Base-by-base conservation (phyloP, 2,329 filamentous ascomycete species). In the Colletotrichum cordylinicola region DNA sequence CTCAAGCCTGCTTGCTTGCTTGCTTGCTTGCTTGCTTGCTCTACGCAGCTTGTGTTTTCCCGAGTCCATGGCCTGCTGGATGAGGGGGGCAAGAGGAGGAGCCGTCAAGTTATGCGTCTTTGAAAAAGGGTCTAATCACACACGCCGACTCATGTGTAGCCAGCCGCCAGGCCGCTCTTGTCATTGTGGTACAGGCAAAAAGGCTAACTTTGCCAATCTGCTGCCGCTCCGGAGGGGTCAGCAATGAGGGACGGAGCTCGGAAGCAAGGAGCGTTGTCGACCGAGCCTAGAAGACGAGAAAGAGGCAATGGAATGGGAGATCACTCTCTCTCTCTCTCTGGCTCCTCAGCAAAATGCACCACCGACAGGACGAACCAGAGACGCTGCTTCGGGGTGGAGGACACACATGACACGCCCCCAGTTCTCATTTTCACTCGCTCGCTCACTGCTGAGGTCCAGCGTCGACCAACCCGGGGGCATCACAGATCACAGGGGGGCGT, bases 181-280 rank as follows among this genome's bases (percentile, higher is more conserved):
- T 64, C 61, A 64, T 43, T 16, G 56, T 70, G 15, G 37, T 39
- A 70, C 67, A 52, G 43, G 43, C 43, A 62, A 62, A 58, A 48
- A 66, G 31, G n/a, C 48, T 67, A 33, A 55, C n/a, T 39, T 52
- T 52, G 43, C 43, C n/a, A 52, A 52, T 21, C 43, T 52, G 43
- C 43, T 52, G 43, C 43, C 12, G 43, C 43, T n/a, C 39, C 39
- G 39, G 39, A 48, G 39, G 39, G 39, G 43, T 52, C 43, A 52
- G 18, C 65, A 24, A 15, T 37, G 43, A 39, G 48, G 35, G 60
- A 37, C 67, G 29, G 72, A 65, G 37, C 61, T 75, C 61, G 72
- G 68, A 72, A 56, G 43, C 55, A 72, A 75, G 72, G 68, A 72
- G 72, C 68, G 39, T 75, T 61, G 27, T 62, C 68, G 61, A 61